These are phyloP conservation scores for Abortiporus biennis DNA, from an alignment of 1,284 basidiomycete genomes.

Conservation along the genomic window DNA sequence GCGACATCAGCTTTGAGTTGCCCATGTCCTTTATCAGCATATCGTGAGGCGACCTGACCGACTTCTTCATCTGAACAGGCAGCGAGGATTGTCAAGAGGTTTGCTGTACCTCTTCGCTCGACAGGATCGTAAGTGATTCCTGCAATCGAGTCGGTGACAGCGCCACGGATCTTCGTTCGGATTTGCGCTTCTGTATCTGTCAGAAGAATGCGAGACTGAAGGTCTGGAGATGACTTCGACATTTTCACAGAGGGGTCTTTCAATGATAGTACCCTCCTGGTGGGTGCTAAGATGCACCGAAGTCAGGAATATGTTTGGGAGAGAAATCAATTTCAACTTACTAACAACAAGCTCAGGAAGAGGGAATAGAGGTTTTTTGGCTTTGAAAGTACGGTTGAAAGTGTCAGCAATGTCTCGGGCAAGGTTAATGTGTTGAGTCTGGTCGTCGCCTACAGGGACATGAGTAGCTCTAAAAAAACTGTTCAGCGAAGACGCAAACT, in stretches of 20 bases:
- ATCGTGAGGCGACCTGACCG: constrained; percentile 40
- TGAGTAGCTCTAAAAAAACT: constrained; percentile 65
- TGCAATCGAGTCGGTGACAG: constrained; percentile 79
- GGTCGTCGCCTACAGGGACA: constrained; percentile 95
- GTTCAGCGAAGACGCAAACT: constrained; percentile 2
- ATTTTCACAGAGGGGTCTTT: constrained; percentile 86
- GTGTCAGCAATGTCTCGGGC: constrained; percentile 76
- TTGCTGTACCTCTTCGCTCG: constrained; percentile 76
- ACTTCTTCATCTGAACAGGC: constrained; percentile 56
- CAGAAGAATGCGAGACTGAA: constrained; percentile 80
- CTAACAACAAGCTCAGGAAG: constrained; percentile 73
- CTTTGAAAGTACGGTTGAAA: constrained; percentile 70
- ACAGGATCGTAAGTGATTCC: constrained; percentile 77
- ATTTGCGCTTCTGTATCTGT: constrained; percentile 72
- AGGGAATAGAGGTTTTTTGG: constrained; percentile 52
- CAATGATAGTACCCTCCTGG: constrained; percentile 77
- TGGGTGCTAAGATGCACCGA: constrained; percentile 48
- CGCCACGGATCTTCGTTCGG: constrained; percentile 65
- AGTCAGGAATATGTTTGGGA: background rate
- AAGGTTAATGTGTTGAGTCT: constrained; percentile 90
- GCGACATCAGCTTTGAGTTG: constrained; percentile 70
- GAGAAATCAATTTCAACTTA: constrained; percentile 32
- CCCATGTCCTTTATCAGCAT: constrained; percentile 55
- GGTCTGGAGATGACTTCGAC: constrained; percentile 88
- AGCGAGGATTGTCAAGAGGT: constrained; percentile 74